Evolutionary conservation across 2,329 filamentous ascomycete genomes (phyloP), one percentile per base, ranked within the genome.

Genomic region (Botrytis pseudocinerea): DNA sequence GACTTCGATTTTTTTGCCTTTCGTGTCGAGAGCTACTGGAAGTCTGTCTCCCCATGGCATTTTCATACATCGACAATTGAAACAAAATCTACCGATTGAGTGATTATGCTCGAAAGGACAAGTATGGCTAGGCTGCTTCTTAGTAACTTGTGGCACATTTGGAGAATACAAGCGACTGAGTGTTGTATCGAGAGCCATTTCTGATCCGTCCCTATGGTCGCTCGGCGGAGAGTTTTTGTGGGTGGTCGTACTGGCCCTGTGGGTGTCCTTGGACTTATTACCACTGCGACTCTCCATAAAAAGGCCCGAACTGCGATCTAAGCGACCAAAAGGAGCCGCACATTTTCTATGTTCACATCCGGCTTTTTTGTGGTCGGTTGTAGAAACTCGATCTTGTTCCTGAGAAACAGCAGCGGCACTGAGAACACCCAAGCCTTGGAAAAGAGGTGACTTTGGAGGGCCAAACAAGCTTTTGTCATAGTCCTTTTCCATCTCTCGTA

Each of bases 21-120:
- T 32, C 10, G 42, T 40, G 25, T 64, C 69, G 28, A 48, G 16
- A 46, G 35, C 59, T 42, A 54, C 62, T 40, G 69, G 69, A 35
- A n/a, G 57, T 6, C 16, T 4, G n/a, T 71, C 32, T 40, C 69
- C 35, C 69, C 69, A 71, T 40, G 69, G 69, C 44, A 51, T 64
- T 20, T 46, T 22, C 8, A 71, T 71, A 5, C 5, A 44, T 22
- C 69, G 57, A 46, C 69, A 71, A 18, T 51, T 7, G 12, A 71
- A 71, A n/a, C 69, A 71, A 9, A 71, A 71, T n/a, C 18, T n/a
- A 28, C 59, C 69, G 18, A 51, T 25, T 3, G 16, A 28, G 42
- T 71, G 69, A 12, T 63, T 54, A 25, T 25, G 5, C 1, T 25
- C 1, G 28, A 40, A 62, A 57, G 35, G 4, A 16, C 64, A 68